Base-by-base conservation (phyloP, 2,329 filamentous ascomycete species). In the Cladosporium velox region DNA sequence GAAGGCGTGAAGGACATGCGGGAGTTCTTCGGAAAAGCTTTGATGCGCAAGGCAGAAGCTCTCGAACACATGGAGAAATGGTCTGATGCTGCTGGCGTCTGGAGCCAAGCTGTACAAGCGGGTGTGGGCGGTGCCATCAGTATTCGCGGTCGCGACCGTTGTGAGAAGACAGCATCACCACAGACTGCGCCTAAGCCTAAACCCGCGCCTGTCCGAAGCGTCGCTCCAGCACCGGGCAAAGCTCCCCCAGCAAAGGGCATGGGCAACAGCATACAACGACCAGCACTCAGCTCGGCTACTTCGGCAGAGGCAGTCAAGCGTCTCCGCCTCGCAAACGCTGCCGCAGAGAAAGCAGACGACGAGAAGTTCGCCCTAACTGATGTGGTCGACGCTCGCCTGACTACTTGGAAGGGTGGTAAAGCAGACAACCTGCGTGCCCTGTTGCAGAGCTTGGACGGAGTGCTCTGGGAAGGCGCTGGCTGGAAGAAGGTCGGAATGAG, bases 401-500 rank as follows among this genome's bases (percentile, higher is more conserved):
- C 87, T 0, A 83, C 88, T 1, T 99, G 95, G 95, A 90, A 92
- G 67, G 91, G 92, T 63, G 93, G 93, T 3, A 98, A 98, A 80
- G 85, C 92, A 65, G 94, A 97, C 70, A 99, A 99, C 77, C 79
- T 99, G 57, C 88, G 95, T 7, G 95, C 94, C 0, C 81, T 99
- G 59, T 80, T 99, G 44, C 91, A 90, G 3, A 96, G 92, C 73
- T 78, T 99, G 72, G 94, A 99, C 74, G 86, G 85, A 47, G 93
- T 99, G 32, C 84, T 99, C 32, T 99, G 95, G 95, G 89, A 92
- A 69, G 90, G 89, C 51, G 92, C 92, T 69, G 93, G 92, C 4
- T 99, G 95, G 95, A 97, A 97, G 83, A 97, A 96, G 82, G 90
- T 98, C 65, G 93, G 92, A 35, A 88, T 99, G 87, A 90, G 93